phyloP scores from a whole-genome alignment of 208 protist genomes.

The Tritrichomonas foetus region DNA sequence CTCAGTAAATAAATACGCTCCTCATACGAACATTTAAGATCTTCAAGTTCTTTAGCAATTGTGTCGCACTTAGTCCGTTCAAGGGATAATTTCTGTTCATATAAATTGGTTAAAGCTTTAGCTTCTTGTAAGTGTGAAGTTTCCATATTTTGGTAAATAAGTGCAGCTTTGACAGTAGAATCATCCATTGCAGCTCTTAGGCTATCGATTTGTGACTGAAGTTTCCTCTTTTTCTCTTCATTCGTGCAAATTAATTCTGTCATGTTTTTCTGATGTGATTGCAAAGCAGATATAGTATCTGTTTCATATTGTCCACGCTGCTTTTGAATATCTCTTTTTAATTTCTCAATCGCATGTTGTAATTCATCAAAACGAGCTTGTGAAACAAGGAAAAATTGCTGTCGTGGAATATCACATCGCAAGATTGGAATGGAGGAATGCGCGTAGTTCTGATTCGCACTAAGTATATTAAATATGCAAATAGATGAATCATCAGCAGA shows the following conservation, averaged over 20 bases:
- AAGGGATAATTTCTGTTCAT: not conserved
- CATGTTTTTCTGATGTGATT: not conserved
- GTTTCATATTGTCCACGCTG: not conserved
- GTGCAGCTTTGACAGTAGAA: not conserved
- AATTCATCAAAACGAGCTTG: conserved; percentile 3
- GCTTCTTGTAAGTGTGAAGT: conserved; percentile 2
- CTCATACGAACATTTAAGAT: conserved; percentile 29
- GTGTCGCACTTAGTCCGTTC: not conserved
- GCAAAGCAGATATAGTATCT: not conserved
- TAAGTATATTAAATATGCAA: not conserved
- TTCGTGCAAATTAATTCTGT: not conserved
- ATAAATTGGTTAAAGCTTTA: conserved; percentile 28
- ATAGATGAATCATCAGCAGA: not conserved
- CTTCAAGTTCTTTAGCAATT: not conserved
- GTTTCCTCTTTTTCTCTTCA: not conserved
- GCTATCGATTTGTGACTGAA: not conserved
- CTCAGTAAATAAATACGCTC: not conserved
- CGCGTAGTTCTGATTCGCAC: not conserved
- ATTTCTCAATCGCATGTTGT: not conserved
- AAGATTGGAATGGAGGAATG: not conserved
- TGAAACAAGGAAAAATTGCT: not conserved
- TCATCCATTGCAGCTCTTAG: not conserved
- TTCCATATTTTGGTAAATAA: conserved; percentile 38
- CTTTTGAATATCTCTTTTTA: conserved; percentile 14
- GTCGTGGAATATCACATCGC: not conserved